phyloP scores from a whole-genome alignment of 2,329 filamentous ascomycete species.

The Claviceps fusiformis region DNA sequence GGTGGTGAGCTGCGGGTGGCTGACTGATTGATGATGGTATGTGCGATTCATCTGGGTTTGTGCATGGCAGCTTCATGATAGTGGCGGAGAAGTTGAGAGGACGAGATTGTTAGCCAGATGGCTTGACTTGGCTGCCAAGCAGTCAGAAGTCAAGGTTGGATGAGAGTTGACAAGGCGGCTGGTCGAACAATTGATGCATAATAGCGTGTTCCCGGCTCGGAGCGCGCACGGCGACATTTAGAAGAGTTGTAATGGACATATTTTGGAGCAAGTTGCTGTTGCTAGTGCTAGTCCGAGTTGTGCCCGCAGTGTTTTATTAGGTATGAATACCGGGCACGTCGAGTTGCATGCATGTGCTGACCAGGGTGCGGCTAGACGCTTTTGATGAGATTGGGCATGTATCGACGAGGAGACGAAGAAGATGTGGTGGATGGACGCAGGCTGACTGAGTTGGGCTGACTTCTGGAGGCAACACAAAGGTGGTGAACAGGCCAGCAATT shows the following conservation, averaged over 20 bases:
- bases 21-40: constrained; percentile 14
- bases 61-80: constrained; percentile 8
- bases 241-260: constrained; percentile 1
- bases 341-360: background rate
- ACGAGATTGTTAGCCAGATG: constrained; percentile 1
- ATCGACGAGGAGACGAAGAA: background rate
- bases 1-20: constrained; percentile 13
- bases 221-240: constrained; percentile 2
- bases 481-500: no score
- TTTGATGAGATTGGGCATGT: background rate
- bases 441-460: no score
- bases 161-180: constrained; percentile 1
- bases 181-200: constrained; percentile 7
- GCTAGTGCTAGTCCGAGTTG: background rate
- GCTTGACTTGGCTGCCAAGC: constrained; percentile 3
- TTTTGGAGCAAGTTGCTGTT: background rate
- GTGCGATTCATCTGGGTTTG: constrained; percentile 10
- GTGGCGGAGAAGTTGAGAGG: background rate
- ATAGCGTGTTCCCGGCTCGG: constrained; percentile 4
- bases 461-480: no score
- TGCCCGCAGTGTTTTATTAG: no score
- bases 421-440: background rate
- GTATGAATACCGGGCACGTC: background rate
- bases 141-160: background rate
- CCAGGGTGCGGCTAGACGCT: background rate